Conservation (phyloP, 305 asterid genomes). For the Rubia tinctorum region DNA sequence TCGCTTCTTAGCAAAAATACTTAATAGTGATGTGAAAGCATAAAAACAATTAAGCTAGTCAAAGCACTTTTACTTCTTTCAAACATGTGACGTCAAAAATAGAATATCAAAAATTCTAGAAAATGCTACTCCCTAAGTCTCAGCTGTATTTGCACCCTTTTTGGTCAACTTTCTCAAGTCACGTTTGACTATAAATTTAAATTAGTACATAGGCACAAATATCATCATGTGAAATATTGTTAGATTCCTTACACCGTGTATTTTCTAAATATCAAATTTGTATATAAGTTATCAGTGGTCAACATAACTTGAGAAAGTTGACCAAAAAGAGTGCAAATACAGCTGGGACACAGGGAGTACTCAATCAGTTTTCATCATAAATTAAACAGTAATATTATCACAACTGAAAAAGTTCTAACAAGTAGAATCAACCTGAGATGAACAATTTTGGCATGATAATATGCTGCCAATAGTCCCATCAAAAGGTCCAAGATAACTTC, state of each 20-base stretch:
- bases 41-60: background rate
- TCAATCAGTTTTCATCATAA: background rate
- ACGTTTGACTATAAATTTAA: no score
- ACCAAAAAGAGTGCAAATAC: no score
- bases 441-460: conserved; percentile 80
- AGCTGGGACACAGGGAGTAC: background rate
- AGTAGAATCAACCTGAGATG: conserved; percentile 91
- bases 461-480: conserved; percentile 79
- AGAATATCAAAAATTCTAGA: background rate
- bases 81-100: background rate
- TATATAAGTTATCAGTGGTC: no score
- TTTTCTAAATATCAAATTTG: no score
- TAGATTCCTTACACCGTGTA: no score
- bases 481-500: conserved; percentile 73
- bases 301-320: no score
- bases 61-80: background rate
- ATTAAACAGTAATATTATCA: background rate
- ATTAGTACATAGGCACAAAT: no score
- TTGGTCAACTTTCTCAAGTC: no score
- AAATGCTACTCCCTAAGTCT: background rate
- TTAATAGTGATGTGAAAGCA: background rate
- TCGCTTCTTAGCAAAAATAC: background rate
- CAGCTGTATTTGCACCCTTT: no score
- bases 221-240: no score
- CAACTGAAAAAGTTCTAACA: conserved; percentile 29